Percentiles rank a stretch among this genome's conserved stretches.
These are phyloP conservation scores for Fusarium nisikadoi DNA, from an alignment of 2,329 filamentous ascomycete genomes.

Conservation along the genomic window DNA sequence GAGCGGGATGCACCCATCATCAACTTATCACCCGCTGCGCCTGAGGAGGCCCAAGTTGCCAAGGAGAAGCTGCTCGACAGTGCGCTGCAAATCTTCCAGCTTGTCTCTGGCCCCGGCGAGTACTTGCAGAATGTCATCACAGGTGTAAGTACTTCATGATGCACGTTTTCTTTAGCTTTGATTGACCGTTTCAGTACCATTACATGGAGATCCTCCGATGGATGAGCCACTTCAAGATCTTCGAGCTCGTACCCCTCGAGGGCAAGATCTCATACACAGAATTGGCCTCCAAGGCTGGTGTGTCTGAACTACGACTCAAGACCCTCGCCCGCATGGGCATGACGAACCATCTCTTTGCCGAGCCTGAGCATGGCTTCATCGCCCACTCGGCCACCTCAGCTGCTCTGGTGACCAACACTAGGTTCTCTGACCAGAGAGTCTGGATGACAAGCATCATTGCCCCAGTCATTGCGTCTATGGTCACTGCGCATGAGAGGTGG, in stretches of 20 bases:
- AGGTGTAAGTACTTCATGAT: not conserved
- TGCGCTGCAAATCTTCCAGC: not conserved
- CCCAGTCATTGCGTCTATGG: not conserved
- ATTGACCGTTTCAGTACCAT: not conserved
- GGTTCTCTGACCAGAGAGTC: not conserved
- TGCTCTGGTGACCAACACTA: not conserved
- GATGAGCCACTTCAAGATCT: slow-evolving; percentile 6
- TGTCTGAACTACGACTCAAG: not conserved
- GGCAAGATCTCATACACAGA: not conserved
- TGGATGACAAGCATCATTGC: not conserved
- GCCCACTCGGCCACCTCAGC: not conserved
- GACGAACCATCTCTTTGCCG: not conserved
- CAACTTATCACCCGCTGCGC: not conserved
- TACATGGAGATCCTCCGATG: slow-evolving; percentile 2
- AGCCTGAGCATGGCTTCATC: not conserved
- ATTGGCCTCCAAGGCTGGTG: not conserved
- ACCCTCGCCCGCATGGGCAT: not conserved
- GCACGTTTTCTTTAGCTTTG: accelerated
- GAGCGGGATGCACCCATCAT: not conserved
- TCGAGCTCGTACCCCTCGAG: not conserved
- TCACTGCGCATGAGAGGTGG: not conserved
- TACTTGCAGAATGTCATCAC: not conserved
- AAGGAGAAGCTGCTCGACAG: not conserved
- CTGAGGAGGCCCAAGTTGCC: not conserved
- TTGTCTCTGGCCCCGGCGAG: not conserved